A percentile compares a stretch with the other conserved stretches of the same genome.
Conservation (phyloP, 2,329 filamentous ascomycete genomes). For the Bipolaris victoriae region DNA sequence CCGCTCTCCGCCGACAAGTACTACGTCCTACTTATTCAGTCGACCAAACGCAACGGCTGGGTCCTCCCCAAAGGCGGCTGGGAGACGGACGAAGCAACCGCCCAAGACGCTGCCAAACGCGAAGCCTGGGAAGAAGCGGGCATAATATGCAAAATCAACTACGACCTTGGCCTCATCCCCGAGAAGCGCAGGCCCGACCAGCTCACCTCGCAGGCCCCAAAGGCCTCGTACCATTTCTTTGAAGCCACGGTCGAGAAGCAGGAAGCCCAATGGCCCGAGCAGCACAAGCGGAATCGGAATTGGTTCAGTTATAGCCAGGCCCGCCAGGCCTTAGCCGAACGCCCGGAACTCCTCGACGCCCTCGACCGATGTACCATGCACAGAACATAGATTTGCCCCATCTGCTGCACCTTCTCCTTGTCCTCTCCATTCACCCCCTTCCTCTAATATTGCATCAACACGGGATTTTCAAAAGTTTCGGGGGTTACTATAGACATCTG, state of each 20-base stretch:
- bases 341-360: conserved; percentile 88
- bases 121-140: conserved; percentile 99
- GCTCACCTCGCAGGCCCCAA: conserved; percentile 67
- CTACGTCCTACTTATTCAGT: conserved; percentile 92
- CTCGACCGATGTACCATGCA: conserved; percentile 74
- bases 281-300: conserved; percentile 83
- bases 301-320: conserved; percentile 91
- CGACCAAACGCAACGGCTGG: conserved; percentile 88
- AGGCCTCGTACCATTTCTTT: conserved; percentile 80
- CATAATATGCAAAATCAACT: conserved; percentile 82
- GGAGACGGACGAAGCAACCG: conserved; percentile 91
- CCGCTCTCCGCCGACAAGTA: conserved; percentile 85
- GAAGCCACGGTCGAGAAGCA: conserved; percentile 88
- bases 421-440: conserved; percentile 15
- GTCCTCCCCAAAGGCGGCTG: conserved; percentile 97
- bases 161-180: conserved; percentile 83
- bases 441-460: conserved; percentile 38
- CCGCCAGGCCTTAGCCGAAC: conserved; percentile 73
- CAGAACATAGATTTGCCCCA: conserved; percentile 35
- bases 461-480: conserved; percentile 38
- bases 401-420: conserved; percentile 17
- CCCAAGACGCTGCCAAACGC: conserved; percentile 79
- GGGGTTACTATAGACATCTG: conserved; percentile 27
- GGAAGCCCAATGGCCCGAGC: conserved; percentile 89
- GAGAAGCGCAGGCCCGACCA: conserved; percentile 71